These are phyloP conservation scores for Elsinoe ampelina DNA, from an alignment of 2,329 filamentous ascomycete genomes.

Conservation along the genomic window DNA sequence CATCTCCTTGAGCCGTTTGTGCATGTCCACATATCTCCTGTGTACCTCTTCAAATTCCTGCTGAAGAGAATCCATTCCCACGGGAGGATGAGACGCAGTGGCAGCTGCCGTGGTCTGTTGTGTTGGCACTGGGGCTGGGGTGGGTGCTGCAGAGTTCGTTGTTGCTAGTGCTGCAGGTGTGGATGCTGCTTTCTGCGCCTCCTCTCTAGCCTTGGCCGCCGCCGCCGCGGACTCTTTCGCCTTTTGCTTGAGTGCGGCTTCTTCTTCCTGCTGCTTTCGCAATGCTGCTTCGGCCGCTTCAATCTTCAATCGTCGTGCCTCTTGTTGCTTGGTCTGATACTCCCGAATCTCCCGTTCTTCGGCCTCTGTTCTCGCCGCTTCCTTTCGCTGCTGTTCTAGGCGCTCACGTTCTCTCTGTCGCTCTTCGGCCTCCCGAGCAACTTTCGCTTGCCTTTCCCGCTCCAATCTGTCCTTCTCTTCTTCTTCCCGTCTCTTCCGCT, in stretches of 20 bases:
- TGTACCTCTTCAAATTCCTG: slow-evolving; percentile 32
- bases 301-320: slow-evolving; percentile 10
- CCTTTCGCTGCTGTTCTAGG: slow-evolving; percentile 21
- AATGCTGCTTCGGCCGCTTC: slow-evolving; percentile 12
- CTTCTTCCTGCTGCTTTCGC: slow-evolving; percentile 19
- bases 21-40: slow-evolving; percentile 46
- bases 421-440: slow-evolving; percentile 32
- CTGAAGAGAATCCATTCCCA: neutral
- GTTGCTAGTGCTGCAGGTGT: slow-evolving; percentile 9
- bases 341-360: slow-evolving; percentile 15
- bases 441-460: slow-evolving; percentile 35
- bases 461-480: slow-evolving; percentile 31
- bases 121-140: neutral
- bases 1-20: slow-evolving; percentile 56
- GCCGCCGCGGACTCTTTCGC: slow-evolving; percentile 19
- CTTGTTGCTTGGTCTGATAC: slow-evolving; percentile 1
- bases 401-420: slow-evolving; percentile 27
- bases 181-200: slow-evolving; percentile 21
- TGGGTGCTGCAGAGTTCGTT: neutral
- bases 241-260: slow-evolving; percentile 21
- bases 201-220: slow-evolving; percentile 22
- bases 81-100: neutral
- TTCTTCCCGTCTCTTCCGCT: slow-evolving; percentile 27
- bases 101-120: neutral
- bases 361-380: slow-evolving; percentile 21